These are phyloP conservation scores for Patellifolia procumbens DNA, from an alignment of 179 eudicot species.

Conservation along the genomic window DNA sequence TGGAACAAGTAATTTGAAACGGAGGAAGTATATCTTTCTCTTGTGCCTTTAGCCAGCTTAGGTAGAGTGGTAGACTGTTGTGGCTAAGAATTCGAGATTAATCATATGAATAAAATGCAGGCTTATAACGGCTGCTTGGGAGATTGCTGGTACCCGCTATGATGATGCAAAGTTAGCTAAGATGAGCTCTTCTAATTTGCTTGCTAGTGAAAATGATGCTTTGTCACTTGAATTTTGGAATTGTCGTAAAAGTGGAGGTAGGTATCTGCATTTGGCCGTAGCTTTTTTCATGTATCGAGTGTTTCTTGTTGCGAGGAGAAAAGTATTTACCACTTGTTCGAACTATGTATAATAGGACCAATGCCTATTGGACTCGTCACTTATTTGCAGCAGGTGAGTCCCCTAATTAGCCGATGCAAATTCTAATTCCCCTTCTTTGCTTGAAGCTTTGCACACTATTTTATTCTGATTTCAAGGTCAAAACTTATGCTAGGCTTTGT, in stretches of 20 bases:
- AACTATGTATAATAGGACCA: conserved; percentile 46
- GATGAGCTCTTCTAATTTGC: conserved; percentile 52
- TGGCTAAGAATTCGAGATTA: neutral
- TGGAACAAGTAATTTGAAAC: too few species aligned
- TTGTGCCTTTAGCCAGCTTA: neutral
- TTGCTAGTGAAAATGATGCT: conserved; percentile 39
- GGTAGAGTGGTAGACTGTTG: neutral
- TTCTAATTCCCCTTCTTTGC: neutral
- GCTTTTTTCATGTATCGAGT: neutral
- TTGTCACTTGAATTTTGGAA: conserved; percentile 59
- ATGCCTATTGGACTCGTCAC: conserved; percentile 50
- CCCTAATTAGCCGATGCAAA: conserved; percentile 14
- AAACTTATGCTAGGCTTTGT: conserved; percentile 48
- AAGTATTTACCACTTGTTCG: conserved; percentile 15
- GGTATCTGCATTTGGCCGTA: neutral
- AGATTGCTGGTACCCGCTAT: conserved; percentile 67
- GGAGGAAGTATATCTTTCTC: neutral
- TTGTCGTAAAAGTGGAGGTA: conserved; percentile 77
- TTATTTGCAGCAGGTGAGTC: conserved; percentile 59
- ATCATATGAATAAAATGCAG: conserved; percentile 35
- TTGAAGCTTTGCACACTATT: conserved; percentile 1
- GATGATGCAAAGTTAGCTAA: conserved; percentile 59
- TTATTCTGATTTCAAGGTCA: conserved; percentile 14
- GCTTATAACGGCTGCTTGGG: conserved; percentile 75
- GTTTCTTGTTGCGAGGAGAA: neutral